A percentile compares a stretch with the other conserved stretches of the same genome.
phyloP scores from a whole-genome alignment of 805 yeast genomes.

The Yarrowia keelungensis region DNA sequence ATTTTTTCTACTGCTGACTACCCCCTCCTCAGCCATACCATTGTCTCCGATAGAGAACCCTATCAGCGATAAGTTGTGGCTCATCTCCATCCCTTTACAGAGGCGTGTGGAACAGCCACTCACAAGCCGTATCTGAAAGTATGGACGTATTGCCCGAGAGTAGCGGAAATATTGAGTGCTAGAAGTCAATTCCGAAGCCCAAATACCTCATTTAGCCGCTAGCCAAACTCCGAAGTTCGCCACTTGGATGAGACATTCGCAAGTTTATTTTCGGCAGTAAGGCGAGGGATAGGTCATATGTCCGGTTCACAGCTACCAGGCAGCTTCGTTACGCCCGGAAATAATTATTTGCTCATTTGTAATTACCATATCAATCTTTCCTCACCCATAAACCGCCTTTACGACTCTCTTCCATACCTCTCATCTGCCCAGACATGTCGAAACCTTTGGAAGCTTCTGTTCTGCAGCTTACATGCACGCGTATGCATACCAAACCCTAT shows the following conservation, averaged over 20 bases:
- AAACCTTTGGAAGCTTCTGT: conserved; percentile 32
- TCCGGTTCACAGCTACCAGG: too few species aligned
- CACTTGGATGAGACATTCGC: conserved; percentile 10
- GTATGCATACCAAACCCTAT: conserved; percentile 16
- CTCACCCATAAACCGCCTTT: too few species aligned
- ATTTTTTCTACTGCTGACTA: too few species aligned
- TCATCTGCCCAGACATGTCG: conserved; percentile 27
- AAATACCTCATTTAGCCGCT: not conserved
- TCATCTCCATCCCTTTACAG: not conserved
- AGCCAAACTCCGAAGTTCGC: not conserved
- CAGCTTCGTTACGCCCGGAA: too few species aligned
- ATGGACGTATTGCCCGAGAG: not conserved
- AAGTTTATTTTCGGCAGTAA: not conserved
- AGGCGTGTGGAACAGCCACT: not conserved
- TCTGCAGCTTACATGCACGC: not conserved
- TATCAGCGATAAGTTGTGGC: conserved; percentile 1
- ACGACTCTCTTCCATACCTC: too few species aligned
- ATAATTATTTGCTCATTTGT: too few species aligned
- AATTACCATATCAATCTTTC: too few species aligned
- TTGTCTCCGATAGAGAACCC: conserved; percentile 30
- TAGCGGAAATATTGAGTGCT: not conserved
- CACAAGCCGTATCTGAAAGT: not conserved
- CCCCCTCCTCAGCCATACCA: not conserved
- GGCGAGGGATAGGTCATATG: too few species aligned
- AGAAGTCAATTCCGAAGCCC: too few species aligned